These are phyloP conservation scores for Phialophora chinensis DNA, from an alignment of 2,329 filamentous ascomycete genomes.

Conservation along the genomic window DNA sequence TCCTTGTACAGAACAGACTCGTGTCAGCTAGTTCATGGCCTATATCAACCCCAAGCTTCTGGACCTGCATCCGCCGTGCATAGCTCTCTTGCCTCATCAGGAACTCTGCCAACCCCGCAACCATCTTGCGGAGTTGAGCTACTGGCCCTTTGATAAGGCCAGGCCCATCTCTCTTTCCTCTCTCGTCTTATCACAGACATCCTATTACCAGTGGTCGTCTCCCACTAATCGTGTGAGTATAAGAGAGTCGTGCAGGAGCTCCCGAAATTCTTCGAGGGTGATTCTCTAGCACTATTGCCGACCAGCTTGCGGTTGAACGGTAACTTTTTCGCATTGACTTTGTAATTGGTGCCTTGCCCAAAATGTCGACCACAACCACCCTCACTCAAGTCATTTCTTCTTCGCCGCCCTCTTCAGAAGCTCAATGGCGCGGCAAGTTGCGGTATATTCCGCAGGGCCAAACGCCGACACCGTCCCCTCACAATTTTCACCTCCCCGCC, in stretches of 20 bases:
- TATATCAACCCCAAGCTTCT: not conserved
- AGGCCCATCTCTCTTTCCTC: conserved; percentile 15
- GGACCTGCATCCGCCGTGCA: not conserved
- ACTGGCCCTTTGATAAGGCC: not conserved
- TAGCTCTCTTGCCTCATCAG: conserved; percentile 11
- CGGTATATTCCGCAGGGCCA: conserved; percentile 34
- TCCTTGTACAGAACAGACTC: not conserved
- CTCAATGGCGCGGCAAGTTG: conserved; percentile 35
- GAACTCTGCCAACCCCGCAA: conserved; percentile 5
- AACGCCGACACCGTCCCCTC: conserved; percentile 29
- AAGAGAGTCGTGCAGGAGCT: conserved; percentile 4
- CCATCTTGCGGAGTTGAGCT: not conserved
- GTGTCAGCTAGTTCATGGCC: not conserved
- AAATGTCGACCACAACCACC: conserved; percentile 22
- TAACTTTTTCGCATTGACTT: not conserved
- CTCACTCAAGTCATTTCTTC: conserved; percentile 20
- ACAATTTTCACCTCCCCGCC: conserved; percentile 36
- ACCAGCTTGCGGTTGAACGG: not conserved
- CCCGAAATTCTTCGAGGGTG: conserved; percentile 5
- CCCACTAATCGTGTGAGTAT: conserved; percentile 10
- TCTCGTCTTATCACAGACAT: conserved; percentile 22
- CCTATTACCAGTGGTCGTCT: not conserved
- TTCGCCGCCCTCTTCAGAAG: conserved; percentile 17
- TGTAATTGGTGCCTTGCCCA: not conserved
- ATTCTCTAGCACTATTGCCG: conserved; percentile 1